Evolutionary conservation across 225 moss, liverwort and hornwort genomes (phyloP).

Genomic region (Polytrichum commune): DNA sequence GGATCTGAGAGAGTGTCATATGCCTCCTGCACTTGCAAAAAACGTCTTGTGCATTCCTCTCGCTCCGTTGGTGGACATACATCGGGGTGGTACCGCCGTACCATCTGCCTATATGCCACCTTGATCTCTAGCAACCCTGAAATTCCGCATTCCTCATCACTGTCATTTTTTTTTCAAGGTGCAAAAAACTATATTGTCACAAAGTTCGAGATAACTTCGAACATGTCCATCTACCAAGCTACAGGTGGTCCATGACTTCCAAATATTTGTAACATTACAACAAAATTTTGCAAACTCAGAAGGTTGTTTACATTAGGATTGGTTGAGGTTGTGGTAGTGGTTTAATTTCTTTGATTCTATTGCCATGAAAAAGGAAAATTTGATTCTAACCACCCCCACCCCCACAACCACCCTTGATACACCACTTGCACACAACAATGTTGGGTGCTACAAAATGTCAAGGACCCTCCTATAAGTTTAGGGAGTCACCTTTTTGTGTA

Average conservation of each 20-base stretch:
- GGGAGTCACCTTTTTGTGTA: no score
- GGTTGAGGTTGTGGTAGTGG: not conserved
- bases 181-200: no score
- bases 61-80: constrained; percentile 59
- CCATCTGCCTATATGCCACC: constrained; percentile 64
- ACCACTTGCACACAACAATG: no score
- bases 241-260: no score
- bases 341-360: not conserved
- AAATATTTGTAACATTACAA: not conserved
- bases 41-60: constrained; percentile 54
- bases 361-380: not conserved
- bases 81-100: constrained; percentile 58
- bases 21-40: constrained; percentile 63
- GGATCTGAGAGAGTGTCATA: constrained; percentile 71
- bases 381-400: not conserved
- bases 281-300: not conserved
- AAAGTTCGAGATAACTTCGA: no score
- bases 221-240: no score
- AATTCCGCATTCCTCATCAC: no score
- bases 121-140: constrained; percentile 60
- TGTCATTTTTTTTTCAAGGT: no score
- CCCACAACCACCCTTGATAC: no score
- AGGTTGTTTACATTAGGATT: not conserved
- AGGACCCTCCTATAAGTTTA: no score
- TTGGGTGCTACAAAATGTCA: no score